Conservation (phyloP, 257 asterid genomes). For the Linaria vulgaris region DNA sequence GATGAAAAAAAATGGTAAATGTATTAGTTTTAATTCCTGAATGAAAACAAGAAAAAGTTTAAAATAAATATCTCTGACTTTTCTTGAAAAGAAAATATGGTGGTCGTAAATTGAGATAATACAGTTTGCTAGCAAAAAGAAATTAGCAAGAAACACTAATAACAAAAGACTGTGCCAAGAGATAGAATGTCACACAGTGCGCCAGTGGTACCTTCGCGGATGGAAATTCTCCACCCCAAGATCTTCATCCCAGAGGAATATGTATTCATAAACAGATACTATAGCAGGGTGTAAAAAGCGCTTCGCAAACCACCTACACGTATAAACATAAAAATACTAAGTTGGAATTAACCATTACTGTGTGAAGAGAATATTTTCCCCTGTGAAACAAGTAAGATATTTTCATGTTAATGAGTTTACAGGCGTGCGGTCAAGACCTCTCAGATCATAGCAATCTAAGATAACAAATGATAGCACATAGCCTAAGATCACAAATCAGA, state of each 20-base stretch:
- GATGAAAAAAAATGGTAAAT: neutral
- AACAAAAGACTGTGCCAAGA: neutral
- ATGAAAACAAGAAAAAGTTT: slow-evolving; percentile 1
- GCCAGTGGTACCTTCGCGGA: slow-evolving; percentile 73
- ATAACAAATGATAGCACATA: neutral
- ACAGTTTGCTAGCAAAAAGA: no score
- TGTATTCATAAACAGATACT: slow-evolving; percentile 78
- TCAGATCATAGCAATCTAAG: no score
- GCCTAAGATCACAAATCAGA: neutral
- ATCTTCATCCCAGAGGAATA: slow-evolving; percentile 99
- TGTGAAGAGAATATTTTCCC: neutral
- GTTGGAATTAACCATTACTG: neutral
- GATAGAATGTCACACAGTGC: slow-evolving; percentile 6
- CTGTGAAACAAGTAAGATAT: neutral
- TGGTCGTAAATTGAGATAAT: neutral
- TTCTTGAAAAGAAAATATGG: neutral
- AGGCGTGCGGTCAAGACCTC: neutral
- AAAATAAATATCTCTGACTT: neutral
- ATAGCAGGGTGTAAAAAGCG: slow-evolving; percentile 91
- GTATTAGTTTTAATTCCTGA: no score
- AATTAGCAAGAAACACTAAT: no score
- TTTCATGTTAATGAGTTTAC: neutral
- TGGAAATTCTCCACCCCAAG: slow-evolving; percentile 81
- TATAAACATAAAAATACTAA: slow-evolving; percentile 13
- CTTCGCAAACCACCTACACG: slow-evolving; percentile 96